phyloP scores from a whole-genome alignment of 2,329 filamentous ascomycete genomes.

The Sporothrix brunneoviolacea region DNA sequence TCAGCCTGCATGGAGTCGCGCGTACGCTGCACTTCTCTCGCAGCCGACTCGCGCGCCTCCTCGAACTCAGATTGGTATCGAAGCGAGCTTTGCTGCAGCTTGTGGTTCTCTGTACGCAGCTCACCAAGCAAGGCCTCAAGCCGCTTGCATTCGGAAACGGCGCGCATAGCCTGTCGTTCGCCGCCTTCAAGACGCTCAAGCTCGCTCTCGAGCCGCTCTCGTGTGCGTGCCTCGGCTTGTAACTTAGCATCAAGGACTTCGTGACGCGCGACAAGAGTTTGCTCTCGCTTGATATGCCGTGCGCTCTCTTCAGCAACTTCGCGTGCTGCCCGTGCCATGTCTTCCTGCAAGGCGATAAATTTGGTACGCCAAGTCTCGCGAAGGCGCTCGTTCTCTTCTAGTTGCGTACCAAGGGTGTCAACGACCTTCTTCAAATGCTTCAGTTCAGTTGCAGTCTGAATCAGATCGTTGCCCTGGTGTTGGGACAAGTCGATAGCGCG shows the following conservation, averaged over 20 bases:
- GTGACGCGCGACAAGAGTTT: conserved; percentile 69
- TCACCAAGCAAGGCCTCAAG: conserved; percentile 50
- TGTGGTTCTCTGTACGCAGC: conserved; percentile 60
- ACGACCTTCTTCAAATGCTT: conserved; percentile 69
- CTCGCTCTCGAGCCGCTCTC: conserved; percentile 60
- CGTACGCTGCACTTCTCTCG: conserved; percentile 73
- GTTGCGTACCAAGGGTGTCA: conserved; percentile 65
- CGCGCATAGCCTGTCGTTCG: conserved; percentile 59
- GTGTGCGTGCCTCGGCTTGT: conserved; percentile 64
- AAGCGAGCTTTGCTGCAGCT: conserved; percentile 61
- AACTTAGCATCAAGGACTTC: conserved; percentile 73
- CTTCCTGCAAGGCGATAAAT: conserved; percentile 77
- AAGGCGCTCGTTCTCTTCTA: conserved; percentile 78
- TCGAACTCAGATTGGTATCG: conserved; percentile 75
- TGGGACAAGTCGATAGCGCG: conserved; percentile 46
- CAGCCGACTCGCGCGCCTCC: conserved; percentile 72
- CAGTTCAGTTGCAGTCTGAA: conserved; percentile 50
- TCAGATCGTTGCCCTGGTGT: conserved; percentile 43
- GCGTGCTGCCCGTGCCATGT: conserved; percentile 72
- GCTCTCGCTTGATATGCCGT: conserved; percentile 69
- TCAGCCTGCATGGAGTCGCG: conserved; percentile 74
- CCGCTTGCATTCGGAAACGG: conserved; percentile 55
- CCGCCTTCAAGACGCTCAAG: conserved; percentile 58
- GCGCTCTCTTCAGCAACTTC: conserved; percentile 80
- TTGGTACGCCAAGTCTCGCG: conserved; percentile 79